Evolutionary conservation across 148 eudicot species (phyloP).

Genomic region (Amaranthus hypochondriacus): DNA sequence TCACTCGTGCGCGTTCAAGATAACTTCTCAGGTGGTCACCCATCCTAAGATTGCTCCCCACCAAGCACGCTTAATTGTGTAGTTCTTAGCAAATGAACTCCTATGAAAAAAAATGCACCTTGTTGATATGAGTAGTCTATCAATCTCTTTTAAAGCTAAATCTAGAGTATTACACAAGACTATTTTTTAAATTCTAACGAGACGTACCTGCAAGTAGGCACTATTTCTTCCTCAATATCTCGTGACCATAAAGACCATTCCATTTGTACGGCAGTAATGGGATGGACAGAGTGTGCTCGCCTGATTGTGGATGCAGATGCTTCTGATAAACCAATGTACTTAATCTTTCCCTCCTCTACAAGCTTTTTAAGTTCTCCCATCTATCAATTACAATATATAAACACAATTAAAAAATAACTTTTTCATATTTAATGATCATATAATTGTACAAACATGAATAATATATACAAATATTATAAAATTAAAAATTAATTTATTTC

Average conservation of each 20-base stretch:
- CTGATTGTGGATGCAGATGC: constrained; percentile 25
- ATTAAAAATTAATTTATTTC: background rate
- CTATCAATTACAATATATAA: background rate
- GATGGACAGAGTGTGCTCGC: constrained; percentile 26
- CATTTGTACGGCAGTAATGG: constrained; percentile 21
- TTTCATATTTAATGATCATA: no score
- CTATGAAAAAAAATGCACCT: no score
- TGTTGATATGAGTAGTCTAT: no score
- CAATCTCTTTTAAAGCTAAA: no score
- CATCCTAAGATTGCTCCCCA: no score
- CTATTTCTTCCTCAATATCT: constrained; percentile 26
- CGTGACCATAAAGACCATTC: constrained; percentile 26
- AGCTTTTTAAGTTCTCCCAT: constrained; percentile 22
- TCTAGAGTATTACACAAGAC: no score
- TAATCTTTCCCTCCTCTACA: constrained; percentile 34
- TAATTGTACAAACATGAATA: background rate
- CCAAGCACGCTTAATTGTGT: no score
- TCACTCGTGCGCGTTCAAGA: no score
- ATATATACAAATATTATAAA: background rate
- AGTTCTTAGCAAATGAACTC: no score
- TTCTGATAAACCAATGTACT: constrained; percentile 28
- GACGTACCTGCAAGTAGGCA: constrained; percentile 30
- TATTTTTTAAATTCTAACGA: no score
- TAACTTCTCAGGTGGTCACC: no score
- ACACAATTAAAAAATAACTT: background rate